Evolutionary conservation across 2,329 filamentous ascomycete genomes (phyloP), one percentile per base, ranked within the genome.

Genomic region (Cordyceps javanica): DNA sequence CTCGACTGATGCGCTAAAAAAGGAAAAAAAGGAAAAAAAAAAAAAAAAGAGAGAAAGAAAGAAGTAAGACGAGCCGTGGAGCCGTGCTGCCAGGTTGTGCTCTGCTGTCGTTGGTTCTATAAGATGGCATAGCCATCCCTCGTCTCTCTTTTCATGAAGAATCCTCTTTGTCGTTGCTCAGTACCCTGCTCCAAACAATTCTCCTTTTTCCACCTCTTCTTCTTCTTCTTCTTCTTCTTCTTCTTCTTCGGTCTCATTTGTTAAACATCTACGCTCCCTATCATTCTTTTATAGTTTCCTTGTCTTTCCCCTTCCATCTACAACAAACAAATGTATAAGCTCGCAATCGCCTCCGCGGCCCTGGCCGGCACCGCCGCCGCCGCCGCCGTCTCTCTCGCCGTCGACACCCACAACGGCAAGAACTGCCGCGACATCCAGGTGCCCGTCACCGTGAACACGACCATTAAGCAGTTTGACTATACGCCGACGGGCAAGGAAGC

Each of bases 391-490:
- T 62, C 66, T 10, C 6, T 14, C 10, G 39, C 23, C 21, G 21
- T 8, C 30, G 57, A 66, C 26, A 58, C 64, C 13, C 65, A 64
- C 19, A 62, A 68, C 46, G 73, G 74, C 10, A 69, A 72, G 30
- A 66, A 69, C 14, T 79, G 76, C 64, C 67, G 62, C 38, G 78
- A 86, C 60, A 64, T 86, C 32, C 81, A 75, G 1, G 75, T 88
- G 5, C 79, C 82, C 2, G 73, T 88, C 23, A 45, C 48, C 23
- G 55, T 58, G 39, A 32, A 46, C 23, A 13, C 55, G 6, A 28
- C 19, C 7, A 19, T 46, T 32, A 46, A 46, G 46, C 13, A 25
- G 6, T 52, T 58, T 25, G 49, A 46, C 49, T 52, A 52, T 32
- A 45, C 21, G n/a, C 65, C 76, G 0, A 74, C 81, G 7, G 66